phyloP scores from a whole-genome alignment of 2,329 filamentous ascomycete species.

The Fusarium anthophilum region DNA sequence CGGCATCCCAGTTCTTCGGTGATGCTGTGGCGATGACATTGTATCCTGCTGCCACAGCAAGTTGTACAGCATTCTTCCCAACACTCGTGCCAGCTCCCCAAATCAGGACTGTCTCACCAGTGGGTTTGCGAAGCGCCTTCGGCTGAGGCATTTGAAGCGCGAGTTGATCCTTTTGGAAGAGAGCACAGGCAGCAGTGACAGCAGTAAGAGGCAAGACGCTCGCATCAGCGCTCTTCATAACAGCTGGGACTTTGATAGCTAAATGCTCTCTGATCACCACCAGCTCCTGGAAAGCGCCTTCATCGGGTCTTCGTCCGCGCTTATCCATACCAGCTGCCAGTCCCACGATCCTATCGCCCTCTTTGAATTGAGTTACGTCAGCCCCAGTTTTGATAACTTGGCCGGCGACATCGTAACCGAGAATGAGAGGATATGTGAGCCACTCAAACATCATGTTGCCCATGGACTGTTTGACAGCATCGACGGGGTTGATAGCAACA shows the following conservation, averaged over 20 bases:
- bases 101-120: not conserved
- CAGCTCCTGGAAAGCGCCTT: not conserved
- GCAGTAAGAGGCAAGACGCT: not conserved
- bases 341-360: not conserved
- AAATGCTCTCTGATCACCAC: not conserved
- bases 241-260: not conserved
- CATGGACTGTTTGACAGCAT: conserved; percentile 10
- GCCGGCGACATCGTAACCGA: not conserved
- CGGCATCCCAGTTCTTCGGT: not conserved
- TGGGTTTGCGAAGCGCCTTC: rapidly evolving
- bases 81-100: conserved; percentile 10
- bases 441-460: conserved; percentile 21
- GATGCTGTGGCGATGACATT: not conserved
- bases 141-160: not conserved
- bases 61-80: not conserved
- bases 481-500: not conserved
- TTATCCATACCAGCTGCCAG: conserved; percentile 1
- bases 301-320: not conserved
- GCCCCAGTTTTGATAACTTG: not conserved
- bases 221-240: not conserved
- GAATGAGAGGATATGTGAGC: conserved; percentile 4
- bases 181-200: not conserved
- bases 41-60: not conserved
- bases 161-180: not conserved
- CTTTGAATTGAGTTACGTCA: not conserved